Conservation (phyloP, 331 rosid species). For the Malus hybrid region DNA sequence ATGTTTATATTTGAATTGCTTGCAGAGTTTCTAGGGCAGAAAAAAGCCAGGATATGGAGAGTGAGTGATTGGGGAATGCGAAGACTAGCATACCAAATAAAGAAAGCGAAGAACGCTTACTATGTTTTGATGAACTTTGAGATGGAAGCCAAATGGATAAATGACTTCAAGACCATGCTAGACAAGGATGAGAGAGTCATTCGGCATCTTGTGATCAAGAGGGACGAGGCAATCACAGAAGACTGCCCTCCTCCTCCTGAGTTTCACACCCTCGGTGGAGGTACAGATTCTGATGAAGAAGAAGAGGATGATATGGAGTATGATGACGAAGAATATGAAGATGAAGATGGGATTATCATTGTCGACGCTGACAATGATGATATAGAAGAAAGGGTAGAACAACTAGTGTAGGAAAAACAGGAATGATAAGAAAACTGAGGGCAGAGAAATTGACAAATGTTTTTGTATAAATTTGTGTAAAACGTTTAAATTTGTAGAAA, state of each 20-base stretch:
- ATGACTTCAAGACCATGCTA: slow-evolving; percentile 76
- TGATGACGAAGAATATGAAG: slow-evolving; percentile 17
- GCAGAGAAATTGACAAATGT: slow-evolving; percentile 9
- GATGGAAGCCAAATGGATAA: slow-evolving; percentile 73
- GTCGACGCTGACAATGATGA: slow-evolving; percentile 25
- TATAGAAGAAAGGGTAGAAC: slow-evolving; percentile 5
- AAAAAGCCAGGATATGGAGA: slow-evolving; percentile 85
- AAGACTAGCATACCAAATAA: slow-evolving; percentile 72
- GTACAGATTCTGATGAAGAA: slow-evolving; percentile 36
- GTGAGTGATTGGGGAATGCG: slow-evolving; percentile 93
- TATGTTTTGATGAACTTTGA: slow-evolving; percentile 84
- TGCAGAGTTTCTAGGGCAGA: slow-evolving; percentile 80
- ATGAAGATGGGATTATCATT: slow-evolving; percentile 24
- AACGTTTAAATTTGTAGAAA: no score
- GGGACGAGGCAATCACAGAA: slow-evolving; percentile 73
- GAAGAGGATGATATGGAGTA: slow-evolving; percentile 26
- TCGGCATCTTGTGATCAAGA: slow-evolving; percentile 80
- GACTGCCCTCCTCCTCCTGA: slow-evolving; percentile 90
- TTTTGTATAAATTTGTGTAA: background rate
- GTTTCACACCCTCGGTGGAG: slow-evolving; percentile 38
- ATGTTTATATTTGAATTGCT: background rate
- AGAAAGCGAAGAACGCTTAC: slow-evolving; percentile 71
- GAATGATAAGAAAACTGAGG: slow-evolving; percentile 10
- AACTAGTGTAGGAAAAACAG: slow-evolving; percentile 6
- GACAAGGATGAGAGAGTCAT: slow-evolving; percentile 89